Conservation (phyloP, 225 moss, liverwort and hornwort species). For the Polytrichum formosum region DNA sequence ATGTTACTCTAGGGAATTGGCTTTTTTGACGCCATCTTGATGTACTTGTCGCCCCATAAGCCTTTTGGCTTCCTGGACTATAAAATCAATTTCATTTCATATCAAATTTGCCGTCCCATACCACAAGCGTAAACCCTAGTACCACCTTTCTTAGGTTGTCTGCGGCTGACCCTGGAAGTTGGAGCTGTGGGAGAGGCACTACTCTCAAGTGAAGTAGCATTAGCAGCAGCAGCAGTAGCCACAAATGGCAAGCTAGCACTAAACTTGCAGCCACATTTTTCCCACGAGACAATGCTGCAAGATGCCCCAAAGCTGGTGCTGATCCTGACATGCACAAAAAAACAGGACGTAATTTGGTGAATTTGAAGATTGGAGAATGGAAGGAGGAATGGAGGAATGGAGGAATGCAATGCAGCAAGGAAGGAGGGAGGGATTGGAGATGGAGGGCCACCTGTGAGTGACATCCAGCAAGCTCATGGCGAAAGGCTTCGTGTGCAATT, state of each 20-base stretch:
- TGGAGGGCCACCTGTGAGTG: background rate
- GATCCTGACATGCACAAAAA: constrained; percentile 7
- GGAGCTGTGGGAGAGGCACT: constrained; percentile 9
- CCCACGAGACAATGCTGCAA: constrained; percentile 21
- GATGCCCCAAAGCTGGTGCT: constrained; percentile 31
- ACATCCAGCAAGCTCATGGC: background rate
- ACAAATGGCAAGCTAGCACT: constrained; percentile 5
- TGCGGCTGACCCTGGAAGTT: constrained; percentile 37
- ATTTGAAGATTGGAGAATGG: background rate
- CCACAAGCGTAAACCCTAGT: background rate
- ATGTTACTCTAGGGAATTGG: no score
- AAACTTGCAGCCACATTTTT: constrained; percentile 10
- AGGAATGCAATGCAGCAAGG: no score
- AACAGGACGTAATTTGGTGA: background rate
- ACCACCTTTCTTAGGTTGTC: constrained; percentile 35
- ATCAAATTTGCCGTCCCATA: no score
- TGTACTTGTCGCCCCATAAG: no score
- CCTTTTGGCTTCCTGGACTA: no score
- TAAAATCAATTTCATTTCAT: no score
- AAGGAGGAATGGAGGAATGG: no score
- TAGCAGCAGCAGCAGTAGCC: constrained; percentile 12
- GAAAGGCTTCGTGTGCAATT: background rate
- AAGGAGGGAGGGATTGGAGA: no score
- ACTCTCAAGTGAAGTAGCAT: constrained; percentile 19
- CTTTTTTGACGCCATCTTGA: no score